Conservation (phyloP, 306 rosid genomes). For the Alnus glutinosa region DNA sequence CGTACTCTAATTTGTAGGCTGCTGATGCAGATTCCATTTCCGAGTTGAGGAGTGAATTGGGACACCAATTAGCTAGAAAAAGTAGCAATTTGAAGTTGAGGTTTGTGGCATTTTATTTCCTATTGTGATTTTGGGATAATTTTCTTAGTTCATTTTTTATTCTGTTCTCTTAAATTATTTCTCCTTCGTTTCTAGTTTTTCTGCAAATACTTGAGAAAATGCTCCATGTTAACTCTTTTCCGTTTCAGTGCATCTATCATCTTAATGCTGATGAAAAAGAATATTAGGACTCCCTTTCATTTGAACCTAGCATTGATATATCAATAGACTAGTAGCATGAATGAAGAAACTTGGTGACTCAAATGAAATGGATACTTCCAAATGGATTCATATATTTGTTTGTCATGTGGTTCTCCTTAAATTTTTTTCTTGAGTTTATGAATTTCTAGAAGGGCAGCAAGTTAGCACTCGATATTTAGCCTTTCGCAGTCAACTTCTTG, state of each 20-base stretch:
- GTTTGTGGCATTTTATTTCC: conserved; percentile 37
- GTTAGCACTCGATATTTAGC: not conserved
- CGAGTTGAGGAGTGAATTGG: conserved; percentile 79
- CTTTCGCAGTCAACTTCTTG: not conserved
- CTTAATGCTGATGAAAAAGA: no score
- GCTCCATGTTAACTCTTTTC: not conserved
- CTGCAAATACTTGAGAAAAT: not conserved
- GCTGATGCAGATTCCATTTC: conserved; percentile 68
- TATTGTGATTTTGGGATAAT: not conserved
- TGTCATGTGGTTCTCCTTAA: not conserved
- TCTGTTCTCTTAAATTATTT: not conserved
- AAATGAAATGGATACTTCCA: not conserved
- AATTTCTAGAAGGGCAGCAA: not conserved
- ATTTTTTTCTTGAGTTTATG: not conserved
- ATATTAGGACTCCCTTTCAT: not conserved
- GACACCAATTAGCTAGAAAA: conserved; percentile 76
- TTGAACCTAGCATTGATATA: not conserved
- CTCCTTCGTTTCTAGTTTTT: not conserved
- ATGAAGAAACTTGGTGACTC: not conserved
- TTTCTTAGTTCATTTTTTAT: not conserved
- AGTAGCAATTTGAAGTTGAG: conserved; percentile 67
- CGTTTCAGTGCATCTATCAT: no score
- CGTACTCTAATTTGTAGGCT: conserved; percentile 53
- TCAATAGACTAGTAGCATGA: not conserved
- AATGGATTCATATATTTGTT: not conserved